Evolutionary conservation across 1,139 yeast genomes (phyloP).

Genomic region (Suhomyces kunorum): DNA sequence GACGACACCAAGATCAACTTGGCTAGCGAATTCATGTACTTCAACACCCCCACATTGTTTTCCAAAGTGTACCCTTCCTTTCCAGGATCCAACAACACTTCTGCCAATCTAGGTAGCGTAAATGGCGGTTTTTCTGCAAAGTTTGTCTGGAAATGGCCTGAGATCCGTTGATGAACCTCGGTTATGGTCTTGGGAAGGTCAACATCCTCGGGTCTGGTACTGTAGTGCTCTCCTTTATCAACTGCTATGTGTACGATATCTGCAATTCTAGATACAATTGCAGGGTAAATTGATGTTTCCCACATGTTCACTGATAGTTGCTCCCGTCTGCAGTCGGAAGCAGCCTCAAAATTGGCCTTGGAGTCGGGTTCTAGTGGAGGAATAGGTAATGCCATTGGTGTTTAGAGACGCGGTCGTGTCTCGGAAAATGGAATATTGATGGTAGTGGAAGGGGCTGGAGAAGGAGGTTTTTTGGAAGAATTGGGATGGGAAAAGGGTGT

Average conservation of each 20-base stretch:
- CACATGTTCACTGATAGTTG: not conserved
- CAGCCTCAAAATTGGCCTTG: constrained; percentile 7
- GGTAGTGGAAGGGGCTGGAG: not conserved
- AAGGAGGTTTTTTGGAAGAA: not conserved
- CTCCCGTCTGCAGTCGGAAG: constrained; percentile 9
- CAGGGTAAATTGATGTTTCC: constrained; percentile 13
- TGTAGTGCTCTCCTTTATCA: constrained; percentile 17
- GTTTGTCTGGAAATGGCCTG: constrained; percentile 22
- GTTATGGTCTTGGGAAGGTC: constrained; percentile 20
- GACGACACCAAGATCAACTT: constrained; percentile 34
- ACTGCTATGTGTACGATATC: constrained; percentile 12
- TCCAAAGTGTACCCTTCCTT: constrained; percentile 33
- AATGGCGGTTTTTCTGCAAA: constrained; percentile 54
- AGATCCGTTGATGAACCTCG: constrained; percentile 18
- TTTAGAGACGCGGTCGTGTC: constrained; percentile 2
- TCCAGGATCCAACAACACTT: constrained; percentile 46
- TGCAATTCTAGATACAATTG: constrained; percentile 12
- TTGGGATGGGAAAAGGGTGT: not conserved
- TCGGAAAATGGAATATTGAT: not conserved
- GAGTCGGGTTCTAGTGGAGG: constrained; percentile 16
- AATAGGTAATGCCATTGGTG: constrained; percentile 13
- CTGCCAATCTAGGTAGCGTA: constrained; percentile 57
- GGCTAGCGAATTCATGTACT: constrained; percentile 33
- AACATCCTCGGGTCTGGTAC: constrained; percentile 17
- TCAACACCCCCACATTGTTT: constrained; percentile 24